A percentile compares a stretch with the other conserved stretches of the same genome.
phyloP scores from a whole-genome alignment of 192 early-diverging fungal genomes.

The Coemansia asiatica region DNA sequence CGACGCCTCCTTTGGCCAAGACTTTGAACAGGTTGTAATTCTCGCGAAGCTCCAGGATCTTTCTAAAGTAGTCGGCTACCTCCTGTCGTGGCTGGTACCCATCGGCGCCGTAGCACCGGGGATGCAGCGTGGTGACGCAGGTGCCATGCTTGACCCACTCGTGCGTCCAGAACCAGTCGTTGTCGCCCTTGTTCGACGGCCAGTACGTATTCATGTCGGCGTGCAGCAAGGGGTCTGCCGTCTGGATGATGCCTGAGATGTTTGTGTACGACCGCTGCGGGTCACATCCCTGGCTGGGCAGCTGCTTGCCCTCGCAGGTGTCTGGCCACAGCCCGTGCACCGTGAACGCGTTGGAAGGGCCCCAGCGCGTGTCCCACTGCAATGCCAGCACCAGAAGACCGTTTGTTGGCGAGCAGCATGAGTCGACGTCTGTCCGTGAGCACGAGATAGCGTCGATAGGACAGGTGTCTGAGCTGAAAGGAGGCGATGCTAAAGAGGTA shows the following conservation, averaged over 20 bases:
- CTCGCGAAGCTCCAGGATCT: slow-evolving; percentile 55
- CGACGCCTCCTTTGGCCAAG: slow-evolving; percentile 49
- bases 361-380: slow-evolving; percentile 65
- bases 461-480: slow-evolving; percentile 24
- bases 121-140: slow-evolving; percentile 67
- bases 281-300: slow-evolving; percentile 64
- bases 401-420: slow-evolving; percentile 55
- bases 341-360: slow-evolving; percentile 63
- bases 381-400: slow-evolving; percentile 45
- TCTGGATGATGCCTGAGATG: slow-evolving; percentile 54
- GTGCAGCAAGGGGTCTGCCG: slow-evolving; percentile 38
- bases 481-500: not conserved
- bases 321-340: slow-evolving; percentile 84
- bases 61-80: slow-evolving; percentile 61
- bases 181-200: slow-evolving; percentile 69
- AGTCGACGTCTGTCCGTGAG: slow-evolving; percentile 24
- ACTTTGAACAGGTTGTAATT: slow-evolving; percentile 60
- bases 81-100: slow-evolving; percentile 55
- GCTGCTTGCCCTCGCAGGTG: slow-evolving; percentile 58
- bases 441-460: slow-evolving; percentile 49
- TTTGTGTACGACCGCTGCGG: slow-evolving; percentile 58
- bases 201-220: slow-evolving; percentile 63
- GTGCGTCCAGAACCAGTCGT: slow-evolving; percentile 79
- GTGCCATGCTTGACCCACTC: slow-evolving; percentile 84
- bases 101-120: slow-evolving; percentile 55